Evolutionary conservation across 192 early-diverging fungal genomes (phyloP), one percentile per base, ranked within the genome.

Genomic region (Cetraspora pellucida): DNA sequence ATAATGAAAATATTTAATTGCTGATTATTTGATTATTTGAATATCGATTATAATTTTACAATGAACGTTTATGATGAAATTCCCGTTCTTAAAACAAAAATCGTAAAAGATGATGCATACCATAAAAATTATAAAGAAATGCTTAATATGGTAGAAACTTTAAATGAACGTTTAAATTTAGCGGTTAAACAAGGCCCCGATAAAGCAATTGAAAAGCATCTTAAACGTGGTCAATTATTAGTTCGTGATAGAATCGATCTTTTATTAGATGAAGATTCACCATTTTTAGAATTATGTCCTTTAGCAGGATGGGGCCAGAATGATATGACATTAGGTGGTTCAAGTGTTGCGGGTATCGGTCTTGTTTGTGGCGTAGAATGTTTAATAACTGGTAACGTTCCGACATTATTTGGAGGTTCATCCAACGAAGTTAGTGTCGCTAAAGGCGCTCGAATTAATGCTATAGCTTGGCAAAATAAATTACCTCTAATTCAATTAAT

Each of bases 281-380:
- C 90, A 43, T 90, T 90, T 44, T 76, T 91, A 49, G 90, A 91
- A 79, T 64, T 91, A 31, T 83, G 85, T 54, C 83, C 89, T 13
- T 77, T 91, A 50, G 90, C 90, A 57, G 90, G 90, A n/a, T 87
- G 81, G 60, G 84, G 81, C 13, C 89, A 89, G 52, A 85, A 90
- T 30, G 87, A 87, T 52, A 89, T 89, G 89, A 91, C 90, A 25
- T 49, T 90, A 13, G 89, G 89, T 55, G 90, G 89, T 19, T 91
- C 90, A 10, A 74, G 87, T n/a, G 89, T 91, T 17, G 82, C 80
- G 45, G 90, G 89, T 61, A 90, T 91, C 47, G 90, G 90, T 59
- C 84, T 91, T 64, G 85, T 91, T 43, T 85, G 83, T 52, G 88
- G 88, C 27, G 77, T 88, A 3, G 84, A 87, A 65, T 87, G 85